Percentiles rank a stretch among this genome's conserved stretches.
These are phyloP conservation scores for Lasiosphaeria ovina DNA, from an alignment of 495 filamentous ascomycete species.

Conservation along the genomic window DNA sequence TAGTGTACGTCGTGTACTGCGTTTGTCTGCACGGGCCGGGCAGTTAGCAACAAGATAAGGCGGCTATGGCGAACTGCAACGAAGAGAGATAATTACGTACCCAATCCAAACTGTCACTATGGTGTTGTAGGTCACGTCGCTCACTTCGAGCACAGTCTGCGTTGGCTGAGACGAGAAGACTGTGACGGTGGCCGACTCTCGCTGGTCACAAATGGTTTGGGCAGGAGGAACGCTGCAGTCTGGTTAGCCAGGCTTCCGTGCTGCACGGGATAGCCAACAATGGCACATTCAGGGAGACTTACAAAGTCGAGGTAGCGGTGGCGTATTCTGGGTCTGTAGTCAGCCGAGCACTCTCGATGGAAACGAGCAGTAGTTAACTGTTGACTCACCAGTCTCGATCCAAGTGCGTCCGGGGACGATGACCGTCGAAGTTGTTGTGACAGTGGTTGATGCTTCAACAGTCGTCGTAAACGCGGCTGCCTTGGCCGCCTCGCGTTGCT, in stretches of 20 bases:
- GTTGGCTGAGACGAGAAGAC: slow-evolving; percentile 12
- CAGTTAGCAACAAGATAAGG: neutral
- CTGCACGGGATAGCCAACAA: neutral
- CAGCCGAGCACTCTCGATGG: neutral
- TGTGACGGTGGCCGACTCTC: slow-evolving; percentile 15
- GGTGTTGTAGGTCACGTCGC: slow-evolving; percentile 17
- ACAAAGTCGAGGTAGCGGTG: slow-evolving; percentile 17
- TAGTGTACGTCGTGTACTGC: slow-evolving; percentile 20
- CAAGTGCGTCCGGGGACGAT: slow-evolving; percentile 13
- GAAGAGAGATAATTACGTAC: slow-evolving; percentile 9
- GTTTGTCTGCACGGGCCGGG: slow-evolving; percentile 19
- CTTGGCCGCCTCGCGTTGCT: slow-evolving; percentile 12
- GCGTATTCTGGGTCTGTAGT: slow-evolving; percentile 10
- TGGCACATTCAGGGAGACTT: slow-evolving; percentile 1
- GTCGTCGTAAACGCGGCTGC: slow-evolving; percentile 21
- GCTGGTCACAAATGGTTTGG: slow-evolving; percentile 24
- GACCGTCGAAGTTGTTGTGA: slow-evolving; percentile 20
- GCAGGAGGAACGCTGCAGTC: slow-evolving; percentile 15
- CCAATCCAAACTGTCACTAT: slow-evolving; percentile 21
- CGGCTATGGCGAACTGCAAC: neutral
- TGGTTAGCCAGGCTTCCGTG: neutral
- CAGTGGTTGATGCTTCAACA: slow-evolving; percentile 17
- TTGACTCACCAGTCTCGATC: slow-evolving; percentile 19
- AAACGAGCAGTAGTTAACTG: neutral
- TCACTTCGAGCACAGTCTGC: slow-evolving; percentile 20